Percentiles rank a stretch among this genome's conserved stretches.
Conservation (phyloP, 805 yeast genomes). For the Saccharomycopsis sp. region DNA sequence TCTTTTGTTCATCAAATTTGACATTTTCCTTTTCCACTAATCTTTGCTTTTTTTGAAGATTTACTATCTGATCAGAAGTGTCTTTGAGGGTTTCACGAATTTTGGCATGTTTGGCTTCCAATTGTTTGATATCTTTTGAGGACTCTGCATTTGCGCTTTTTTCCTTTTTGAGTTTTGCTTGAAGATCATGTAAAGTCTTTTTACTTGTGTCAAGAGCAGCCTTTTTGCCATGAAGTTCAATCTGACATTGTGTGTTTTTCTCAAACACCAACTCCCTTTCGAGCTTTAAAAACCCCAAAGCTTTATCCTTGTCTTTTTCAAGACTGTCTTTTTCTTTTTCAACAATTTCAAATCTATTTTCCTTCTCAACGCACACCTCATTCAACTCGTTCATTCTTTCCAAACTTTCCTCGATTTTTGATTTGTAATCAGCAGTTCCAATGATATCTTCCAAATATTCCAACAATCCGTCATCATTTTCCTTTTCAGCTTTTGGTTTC, state of each 20-base stretch:
- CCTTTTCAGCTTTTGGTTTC: constrained; percentile 94
- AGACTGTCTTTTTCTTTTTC: constrained; percentile 61
- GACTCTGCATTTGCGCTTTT: constrained; percentile 33
- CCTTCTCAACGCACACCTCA: constrained; percentile 73
- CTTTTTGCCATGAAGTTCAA: constrained; percentile 33
- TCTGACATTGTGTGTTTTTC: constrained; percentile 50
- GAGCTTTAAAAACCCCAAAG: constrained; percentile 51
- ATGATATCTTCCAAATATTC: constrained; percentile 96
- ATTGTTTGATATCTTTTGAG: constrained; percentile 30
- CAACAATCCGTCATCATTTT: constrained; percentile 83
- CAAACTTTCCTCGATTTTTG: constrained; percentile 56
- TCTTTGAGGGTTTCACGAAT: constrained; percentile 24
- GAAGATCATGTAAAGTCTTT: constrained; percentile 31
- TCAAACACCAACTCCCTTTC: constrained; percentile 54
- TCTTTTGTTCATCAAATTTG: constrained; percentile 58
- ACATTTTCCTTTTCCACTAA: constrained; percentile 23
- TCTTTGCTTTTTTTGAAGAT: constrained; percentile 27
- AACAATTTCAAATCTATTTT: constrained; percentile 66
- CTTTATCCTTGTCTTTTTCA: constrained; percentile 58
- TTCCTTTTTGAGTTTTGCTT: constrained; percentile 37
- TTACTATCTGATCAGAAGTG: constrained; percentile 22
- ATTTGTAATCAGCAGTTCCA: constrained; percentile 83
- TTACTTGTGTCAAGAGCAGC: constrained; percentile 33
- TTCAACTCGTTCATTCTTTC: constrained; percentile 62
- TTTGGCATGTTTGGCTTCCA: constrained; percentile 27